Evolutionary conservation across 2,329 filamentous ascomycete species (phyloP).

Genomic region (Myriosclerotinia duriaeana): DNA sequence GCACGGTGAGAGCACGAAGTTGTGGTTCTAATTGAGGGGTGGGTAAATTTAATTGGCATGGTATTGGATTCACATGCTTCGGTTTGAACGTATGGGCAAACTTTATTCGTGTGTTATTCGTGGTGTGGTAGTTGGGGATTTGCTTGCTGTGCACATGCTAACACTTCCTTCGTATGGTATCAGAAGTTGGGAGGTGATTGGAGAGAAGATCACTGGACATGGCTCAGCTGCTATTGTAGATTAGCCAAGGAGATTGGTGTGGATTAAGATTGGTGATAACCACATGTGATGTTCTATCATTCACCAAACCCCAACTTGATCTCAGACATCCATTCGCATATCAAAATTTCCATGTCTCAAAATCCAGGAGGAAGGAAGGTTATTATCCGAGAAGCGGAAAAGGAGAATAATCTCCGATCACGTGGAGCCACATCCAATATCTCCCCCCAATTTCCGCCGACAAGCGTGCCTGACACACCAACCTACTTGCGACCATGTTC

Average conservation of each 20-base stretch:
- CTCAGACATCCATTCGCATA: background rate
- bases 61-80: background rate
- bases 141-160: background rate
- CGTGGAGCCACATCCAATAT: background rate
- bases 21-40: background rate
- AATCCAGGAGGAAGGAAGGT: background rate
- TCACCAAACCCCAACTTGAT: background rate
- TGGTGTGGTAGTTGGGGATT: background rate
- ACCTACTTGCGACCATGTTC: background rate
- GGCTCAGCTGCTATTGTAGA: background rate
- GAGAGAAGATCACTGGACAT: background rate
- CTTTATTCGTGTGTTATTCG: background rate
- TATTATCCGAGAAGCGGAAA: background rate
- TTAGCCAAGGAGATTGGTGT: background rate
- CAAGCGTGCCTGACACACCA: conserved; percentile 16
- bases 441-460: background rate
- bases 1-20: background rate
- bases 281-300: conserved; percentile 8
- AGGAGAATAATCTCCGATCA: background rate
- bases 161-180: background rate
- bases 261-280: background rate
- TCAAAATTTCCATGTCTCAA: background rate
- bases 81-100: background rate
- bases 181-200: background rate
- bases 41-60: background rate